phyloP scores from a whole-genome alignment of 441 rosid genomes.

The Corymbia citriodora region DNA sequence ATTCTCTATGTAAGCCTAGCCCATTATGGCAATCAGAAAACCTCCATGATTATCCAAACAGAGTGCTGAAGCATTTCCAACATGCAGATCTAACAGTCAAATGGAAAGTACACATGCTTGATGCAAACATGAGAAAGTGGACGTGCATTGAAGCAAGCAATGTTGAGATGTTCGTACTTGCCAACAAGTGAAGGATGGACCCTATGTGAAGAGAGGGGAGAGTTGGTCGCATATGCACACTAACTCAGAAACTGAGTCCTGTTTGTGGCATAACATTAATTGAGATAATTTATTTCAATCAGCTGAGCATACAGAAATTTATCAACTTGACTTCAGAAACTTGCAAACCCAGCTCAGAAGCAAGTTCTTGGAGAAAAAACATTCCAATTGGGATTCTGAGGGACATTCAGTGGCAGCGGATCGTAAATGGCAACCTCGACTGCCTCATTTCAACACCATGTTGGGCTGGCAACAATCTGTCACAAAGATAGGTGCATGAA shows the following conservation, averaged over 20 bases:
- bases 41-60: background rate
- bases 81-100: background rate
- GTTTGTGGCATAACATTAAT: background rate
- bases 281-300: slow-evolving; percentile 66
- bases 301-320: background rate
- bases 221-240: slow-evolving; percentile 20
- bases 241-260: background rate
- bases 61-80: background rate
- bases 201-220: slow-evolving; percentile 8
- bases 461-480: slow-evolving; percentile 75
- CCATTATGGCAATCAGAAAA: background rate
- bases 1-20: background rate
- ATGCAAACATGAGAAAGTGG: background rate
- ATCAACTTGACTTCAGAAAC: background rate
- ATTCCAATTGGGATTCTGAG: slow-evolving; percentile 59
- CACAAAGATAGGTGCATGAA: slow-evolving; percentile 13
- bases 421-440: slow-evolving; percentile 75
- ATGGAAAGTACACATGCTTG: background rate
- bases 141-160: background rate
- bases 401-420: slow-evolving; percentile 72
- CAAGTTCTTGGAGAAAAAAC: slow-evolving; percentile 52
- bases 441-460: slow-evolving; percentile 68
- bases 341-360: slow-evolving; percentile 65
- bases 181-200: background rate
- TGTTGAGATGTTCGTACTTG: background rate